Base-by-base conservation (phyloP, 1,284 basidiomycete species). In the Macrocystidia cucumis region DNA sequence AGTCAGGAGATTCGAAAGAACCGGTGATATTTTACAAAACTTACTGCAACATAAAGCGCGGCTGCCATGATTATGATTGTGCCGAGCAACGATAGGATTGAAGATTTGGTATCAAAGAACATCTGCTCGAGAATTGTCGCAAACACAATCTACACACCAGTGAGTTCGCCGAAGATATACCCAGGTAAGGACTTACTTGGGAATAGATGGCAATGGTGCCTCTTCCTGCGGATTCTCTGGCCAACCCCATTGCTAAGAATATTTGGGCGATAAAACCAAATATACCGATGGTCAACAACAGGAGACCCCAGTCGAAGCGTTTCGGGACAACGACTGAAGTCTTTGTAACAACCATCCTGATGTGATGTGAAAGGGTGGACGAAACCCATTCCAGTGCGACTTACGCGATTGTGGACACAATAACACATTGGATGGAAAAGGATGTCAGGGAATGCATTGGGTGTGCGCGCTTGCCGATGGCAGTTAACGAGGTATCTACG, bases 381-480 rank as follows among this genome's bases (percentile, higher is more conserved):
- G 4, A 14, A 5, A 30, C 9, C 4, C 5, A 30, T 5, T 5
- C 11, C 14, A 18, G 29, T 30, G 32, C n/a, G 17, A 50, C 66
- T 36, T 44, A 76, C 76, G 56, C 69, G 41, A 75, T 41, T 7
- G 59, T 54, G 1, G 74, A 66, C 1, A 72, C 69, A 25, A 83
- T 54, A 2, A 79, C 67, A 41, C 76, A 79, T 47, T 74, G 68
- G 17, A 69, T 56, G 0, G 83, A 76, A 49, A 86, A 89, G 39
- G 72, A 79, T 2, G 69, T 64, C 43, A 88, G 67, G n/a, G 72
- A 69, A 50, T 91, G 86, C 37, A 89, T 57, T 0, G 84, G 67
- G 46, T 85, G 80, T 3, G 84, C 84, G 0, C 78, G 69, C 42
- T 71, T 78, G 2, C 86, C 86, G 19, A 89, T 81, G 5, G 74